Evolutionary conservation across 441 rosid genomes (phyloP).

Genomic region (Eruca vesicaria): DNA sequence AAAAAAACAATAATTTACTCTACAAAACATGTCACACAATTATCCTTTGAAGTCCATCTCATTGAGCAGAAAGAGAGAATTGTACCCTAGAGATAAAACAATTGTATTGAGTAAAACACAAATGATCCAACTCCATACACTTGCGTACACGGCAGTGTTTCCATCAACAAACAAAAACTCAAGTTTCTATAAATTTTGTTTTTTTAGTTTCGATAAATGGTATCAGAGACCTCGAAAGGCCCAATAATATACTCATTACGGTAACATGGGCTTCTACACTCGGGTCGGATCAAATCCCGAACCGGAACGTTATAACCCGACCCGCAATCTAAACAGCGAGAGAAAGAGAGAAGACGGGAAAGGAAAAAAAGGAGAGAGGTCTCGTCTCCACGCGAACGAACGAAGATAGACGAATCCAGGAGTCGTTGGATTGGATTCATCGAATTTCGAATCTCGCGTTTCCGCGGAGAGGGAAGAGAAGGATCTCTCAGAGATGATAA

Average conservation of each 20-base stretch:
- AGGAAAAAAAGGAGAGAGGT: too few relatives aligned
- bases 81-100: conserved; percentile 18
- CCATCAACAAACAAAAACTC: neutral
- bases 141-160: conserved; percentile 25
- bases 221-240: neutral
- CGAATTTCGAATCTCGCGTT: conserved; percentile 9
- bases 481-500: conserved; percentile 59
- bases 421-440: neutral
- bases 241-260: neutral
- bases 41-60: neutral
- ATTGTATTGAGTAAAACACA: conserved; percentile 3
- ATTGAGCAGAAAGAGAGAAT: conserved; percentile 5
- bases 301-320: conserved; percentile 22
- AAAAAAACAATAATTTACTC: too few relatives aligned
- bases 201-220: too few relatives aligned
- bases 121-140: neutral
- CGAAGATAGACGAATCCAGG: conserved; percentile 28
- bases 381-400: too few relatives aligned
- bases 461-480: neutral
- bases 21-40: too few relatives aligned
- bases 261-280: conserved; percentile 16
- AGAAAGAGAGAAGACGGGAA: neutral
- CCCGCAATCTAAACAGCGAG: conserved; percentile 13
- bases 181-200: neutral
- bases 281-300: neutral